Percentiles rank a stretch among this genome's conserved stretches.
Conservation (phyloP, 2,329 filamentous ascomycete genomes). For the Ascochyta fabae region DNA sequence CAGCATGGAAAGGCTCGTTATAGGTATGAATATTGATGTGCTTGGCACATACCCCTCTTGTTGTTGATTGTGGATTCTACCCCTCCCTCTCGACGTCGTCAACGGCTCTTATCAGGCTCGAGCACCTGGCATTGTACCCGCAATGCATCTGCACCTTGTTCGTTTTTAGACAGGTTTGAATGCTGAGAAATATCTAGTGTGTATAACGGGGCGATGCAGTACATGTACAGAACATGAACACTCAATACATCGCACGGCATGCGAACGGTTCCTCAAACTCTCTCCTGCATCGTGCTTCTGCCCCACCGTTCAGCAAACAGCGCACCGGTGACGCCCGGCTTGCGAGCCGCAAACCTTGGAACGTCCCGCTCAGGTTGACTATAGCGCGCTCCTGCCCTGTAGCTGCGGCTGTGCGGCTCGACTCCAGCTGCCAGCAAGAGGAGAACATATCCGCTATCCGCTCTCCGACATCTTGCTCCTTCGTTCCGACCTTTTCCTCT, state of each 20-base stretch:
- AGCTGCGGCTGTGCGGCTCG: neutral
- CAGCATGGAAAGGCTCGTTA: constrained; percentile 20
- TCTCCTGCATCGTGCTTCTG: constrained; percentile 24
- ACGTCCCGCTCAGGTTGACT: neutral
- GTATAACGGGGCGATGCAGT: neutral
- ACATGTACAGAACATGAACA: constrained; percentile 8
- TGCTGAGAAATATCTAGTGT: neutral
- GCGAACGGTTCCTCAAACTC: constrained; percentile 13
- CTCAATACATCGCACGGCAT: constrained; percentile 15
- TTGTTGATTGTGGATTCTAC: constrained; percentile 12
- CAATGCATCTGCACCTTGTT: constrained; percentile 16
- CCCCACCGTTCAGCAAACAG: constrained; percentile 10
- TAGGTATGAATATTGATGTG: constrained; percentile 21
- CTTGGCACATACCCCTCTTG: constrained; percentile 20
- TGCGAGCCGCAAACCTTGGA: constrained; percentile 2
- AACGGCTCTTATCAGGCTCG: constrained; percentile 20
- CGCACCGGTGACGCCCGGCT: neutral
- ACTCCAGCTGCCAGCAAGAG: neutral
- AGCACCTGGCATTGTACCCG: constrained; percentile 13
- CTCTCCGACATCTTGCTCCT: neutral
- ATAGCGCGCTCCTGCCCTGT: constrained; percentile 2
- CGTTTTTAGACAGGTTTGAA: constrained; percentile 19
- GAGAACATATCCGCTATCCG: neutral
- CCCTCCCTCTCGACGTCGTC: constrained; percentile 15
- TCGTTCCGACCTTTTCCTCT: neutral